phyloP scores from a whole-genome alignment of 2,329 filamentous ascomycete genomes.

The Phaeomoniella chlamydospora region DNA sequence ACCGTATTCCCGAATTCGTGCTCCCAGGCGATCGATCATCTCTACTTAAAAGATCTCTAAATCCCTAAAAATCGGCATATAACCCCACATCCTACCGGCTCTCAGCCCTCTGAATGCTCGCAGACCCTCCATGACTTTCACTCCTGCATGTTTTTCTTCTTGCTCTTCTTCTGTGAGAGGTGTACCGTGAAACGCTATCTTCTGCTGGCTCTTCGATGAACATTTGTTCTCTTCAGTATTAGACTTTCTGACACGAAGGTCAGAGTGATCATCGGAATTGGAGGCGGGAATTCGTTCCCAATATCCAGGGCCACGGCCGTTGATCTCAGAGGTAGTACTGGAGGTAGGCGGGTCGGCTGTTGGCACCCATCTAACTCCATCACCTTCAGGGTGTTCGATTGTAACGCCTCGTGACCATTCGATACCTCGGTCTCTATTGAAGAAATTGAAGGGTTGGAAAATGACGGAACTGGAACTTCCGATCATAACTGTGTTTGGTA shows the following conservation, averaged over 20 bases:
- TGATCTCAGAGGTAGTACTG: not conserved
- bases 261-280: too few species aligned
- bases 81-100: not conserved
- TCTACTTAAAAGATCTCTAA: not conserved
- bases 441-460: slow-evolving; percentile 10
- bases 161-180: too few species aligned
- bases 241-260: too few species aligned
- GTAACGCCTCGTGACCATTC: not conserved
- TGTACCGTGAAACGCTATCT: too few species aligned
- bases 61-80: not conserved
- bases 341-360: not conserved
- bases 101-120: not conserved
- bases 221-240: too few species aligned
- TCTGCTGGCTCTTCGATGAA: too few species aligned
- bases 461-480: slow-evolving; percentile 7
- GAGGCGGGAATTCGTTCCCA: not conserved
- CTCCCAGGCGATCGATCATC: too few species aligned
- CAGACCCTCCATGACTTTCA: too few species aligned
- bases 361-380: not conserved
- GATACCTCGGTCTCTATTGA: slow-evolving; percentile 4
- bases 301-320: not conserved
- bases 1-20: too few species aligned
- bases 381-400: not conserved
- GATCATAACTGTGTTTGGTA: slow-evolving; percentile 18
- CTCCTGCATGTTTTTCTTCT: too few species aligned